These are phyloP conservation scores for Massariosphaeria phaeospora DNA, from an alignment of 495 filamentous ascomycete genomes.

Conservation along the genomic window DNA sequence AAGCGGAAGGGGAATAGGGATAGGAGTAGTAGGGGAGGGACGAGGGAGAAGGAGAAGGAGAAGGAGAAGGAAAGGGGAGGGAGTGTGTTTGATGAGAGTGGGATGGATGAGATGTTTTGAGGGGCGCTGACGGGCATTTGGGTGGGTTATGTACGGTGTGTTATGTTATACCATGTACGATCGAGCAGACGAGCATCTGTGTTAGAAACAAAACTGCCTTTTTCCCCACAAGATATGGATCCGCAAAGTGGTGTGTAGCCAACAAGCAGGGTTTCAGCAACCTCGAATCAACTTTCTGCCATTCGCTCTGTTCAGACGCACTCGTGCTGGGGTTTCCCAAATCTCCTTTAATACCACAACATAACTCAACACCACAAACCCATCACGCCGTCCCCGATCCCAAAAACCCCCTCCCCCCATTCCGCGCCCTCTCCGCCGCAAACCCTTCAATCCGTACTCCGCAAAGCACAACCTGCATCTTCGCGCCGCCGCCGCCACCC, in stretches of 20 bases:
- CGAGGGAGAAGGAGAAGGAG: neutral
- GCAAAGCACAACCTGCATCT: constrained; percentile 60
- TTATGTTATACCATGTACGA: too few species aligned
- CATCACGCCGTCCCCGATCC: neutral
- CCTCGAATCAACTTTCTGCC: too few species aligned
- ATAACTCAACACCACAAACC: neutral
- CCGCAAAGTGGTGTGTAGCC: too few species aligned
- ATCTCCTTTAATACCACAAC: too few species aligned
- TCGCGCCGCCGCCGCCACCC: constrained; percentile 38
- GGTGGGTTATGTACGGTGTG: neutral
- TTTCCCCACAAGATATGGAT: too few species aligned
- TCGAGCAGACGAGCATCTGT: too few species aligned
- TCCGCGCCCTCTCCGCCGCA: constrained; percentile 62
- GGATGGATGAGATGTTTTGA: constrained; percentile 33
- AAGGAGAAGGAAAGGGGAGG: too few species aligned
- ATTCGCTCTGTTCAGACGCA: too few species aligned
- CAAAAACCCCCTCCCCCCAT: constrained; percentile 64
- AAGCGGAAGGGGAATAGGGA: constrained; percentile 10
- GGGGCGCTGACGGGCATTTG: neutral
- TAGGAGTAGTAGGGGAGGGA: neutral
- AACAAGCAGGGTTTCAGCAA: too few species aligned
- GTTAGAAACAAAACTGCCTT: too few species aligned
- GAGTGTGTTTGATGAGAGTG: constrained; percentile 28
- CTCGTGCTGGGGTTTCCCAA: too few species aligned
- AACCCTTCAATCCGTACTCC: constrained; percentile 79